Evolutionary conservation across 2,329 filamentous ascomycete genomes (phyloP).

Genomic region (Talaromyces marneffei): DNA sequence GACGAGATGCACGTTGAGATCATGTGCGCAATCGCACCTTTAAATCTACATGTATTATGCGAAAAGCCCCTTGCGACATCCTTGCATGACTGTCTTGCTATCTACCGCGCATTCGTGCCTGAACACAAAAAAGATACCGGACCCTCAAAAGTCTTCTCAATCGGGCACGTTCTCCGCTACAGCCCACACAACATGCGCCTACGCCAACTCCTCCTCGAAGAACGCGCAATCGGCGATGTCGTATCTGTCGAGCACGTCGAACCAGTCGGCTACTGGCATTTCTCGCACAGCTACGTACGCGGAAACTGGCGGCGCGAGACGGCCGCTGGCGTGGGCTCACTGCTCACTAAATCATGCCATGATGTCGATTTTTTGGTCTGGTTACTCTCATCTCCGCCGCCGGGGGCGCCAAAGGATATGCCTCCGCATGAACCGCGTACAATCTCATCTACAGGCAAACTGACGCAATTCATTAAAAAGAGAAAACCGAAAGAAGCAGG

Average conservation of each 20-base stretch:
- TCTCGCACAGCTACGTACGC: conserved; percentile 79
- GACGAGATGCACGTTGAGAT: conserved; percentile 86
- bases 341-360: conserved; percentile 93
- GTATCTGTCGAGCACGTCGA: conserved; percentile 86
- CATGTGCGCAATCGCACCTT: conserved; percentile 63
- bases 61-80: conserved; percentile 89
- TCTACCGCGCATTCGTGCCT: conserved; percentile 46
- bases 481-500: conserved; percentile 73
- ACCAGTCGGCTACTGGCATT: conserved; percentile 95
- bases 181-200: conserved; percentile 87
- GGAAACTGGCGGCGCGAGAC: conserved; percentile 89
- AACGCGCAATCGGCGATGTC: conserved; percentile 74
- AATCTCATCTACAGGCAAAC: conserved; percentile 68
- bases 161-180: conserved; percentile 90
- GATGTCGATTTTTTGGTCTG: conserved; percentile 91
- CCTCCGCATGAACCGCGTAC: conserved; percentile 66
- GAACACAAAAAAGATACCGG: conserved; percentile 13
- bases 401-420: conserved; percentile 32
- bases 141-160: conserved; percentile 65
- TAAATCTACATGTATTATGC: conserved; percentile 76
- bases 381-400: conserved; percentile 71
- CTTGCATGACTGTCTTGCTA: conserved; percentile 69
- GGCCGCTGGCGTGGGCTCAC: conserved; percentile 63
- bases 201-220: conserved; percentile 67
- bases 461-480: conserved; percentile 70